phyloP scores from a whole-genome alignment of 257 asterid genomes.

The Solanum etuberosum region DNA sequence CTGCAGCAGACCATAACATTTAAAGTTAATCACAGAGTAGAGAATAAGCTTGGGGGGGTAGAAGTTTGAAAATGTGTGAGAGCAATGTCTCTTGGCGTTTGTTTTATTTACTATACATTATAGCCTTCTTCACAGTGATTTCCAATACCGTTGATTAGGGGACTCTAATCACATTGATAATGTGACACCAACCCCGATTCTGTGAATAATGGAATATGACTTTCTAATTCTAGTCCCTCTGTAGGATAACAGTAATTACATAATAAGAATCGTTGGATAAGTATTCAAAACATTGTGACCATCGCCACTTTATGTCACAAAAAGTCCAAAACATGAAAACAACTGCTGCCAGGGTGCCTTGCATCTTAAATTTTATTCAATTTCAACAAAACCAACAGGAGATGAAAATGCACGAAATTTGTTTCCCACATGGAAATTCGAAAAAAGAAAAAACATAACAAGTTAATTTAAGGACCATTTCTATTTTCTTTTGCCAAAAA shows the following conservation, averaged over 20 bases:
- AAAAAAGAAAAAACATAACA: neutral
- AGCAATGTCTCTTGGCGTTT: neutral
- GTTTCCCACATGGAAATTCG: neutral
- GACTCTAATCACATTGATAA: neutral
- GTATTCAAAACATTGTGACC: neutral
- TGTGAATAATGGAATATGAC: neutral
- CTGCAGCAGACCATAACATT: conserved; percentile 31
- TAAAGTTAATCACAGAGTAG: conserved; percentile 1
- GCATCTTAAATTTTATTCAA: neutral
- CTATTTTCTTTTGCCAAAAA: neutral
- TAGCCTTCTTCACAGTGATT: neutral
- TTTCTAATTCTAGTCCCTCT: neutral
- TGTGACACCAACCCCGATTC: neutral
- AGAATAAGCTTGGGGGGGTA: neutral
- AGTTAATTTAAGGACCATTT: neutral
- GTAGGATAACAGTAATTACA: neutral
- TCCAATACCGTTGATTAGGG: neutral
- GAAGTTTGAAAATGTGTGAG: neutral
- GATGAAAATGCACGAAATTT: neutral
- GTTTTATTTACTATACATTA: neutral
- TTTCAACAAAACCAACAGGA: neutral
- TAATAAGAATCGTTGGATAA: neutral
- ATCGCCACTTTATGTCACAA: neutral
- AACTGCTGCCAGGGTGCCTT: neutral
- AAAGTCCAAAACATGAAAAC: neutral